Conservation (phyloP, 164 flowering plant genomes). For the Annona squamosa region DNA sequence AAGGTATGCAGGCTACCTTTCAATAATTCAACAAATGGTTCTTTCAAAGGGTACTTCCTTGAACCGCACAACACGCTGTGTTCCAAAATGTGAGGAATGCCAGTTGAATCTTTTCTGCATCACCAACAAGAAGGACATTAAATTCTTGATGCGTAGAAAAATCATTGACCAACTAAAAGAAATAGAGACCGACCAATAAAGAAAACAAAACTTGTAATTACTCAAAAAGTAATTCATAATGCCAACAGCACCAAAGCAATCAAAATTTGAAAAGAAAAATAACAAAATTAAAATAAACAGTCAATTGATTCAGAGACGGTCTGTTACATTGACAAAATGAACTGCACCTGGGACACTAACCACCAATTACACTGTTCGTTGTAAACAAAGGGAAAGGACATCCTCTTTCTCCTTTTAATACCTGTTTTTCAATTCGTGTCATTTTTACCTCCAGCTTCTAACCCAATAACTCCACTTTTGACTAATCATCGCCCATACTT, state of each 20-base stretch:
- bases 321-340: too few species aligned
- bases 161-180: neutral
- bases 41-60: constrained; percentile 94
- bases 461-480: too few species aligned
- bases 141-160: neutral
- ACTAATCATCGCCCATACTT: too few species aligned
- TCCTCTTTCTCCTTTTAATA: too few species aligned
- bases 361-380: too few species aligned
- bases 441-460: too few species aligned
- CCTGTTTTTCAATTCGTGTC: too few species aligned
- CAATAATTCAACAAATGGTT: constrained; percentile 92
- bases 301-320: too few species aligned
- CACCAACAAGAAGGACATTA: neutral
- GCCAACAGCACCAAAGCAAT: neutral
- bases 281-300: too few species aligned
- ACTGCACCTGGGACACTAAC: too few species aligned
- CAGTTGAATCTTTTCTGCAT: constrained; percentile 92
- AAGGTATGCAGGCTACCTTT: constrained; percentile 94
- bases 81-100: constrained; percentile 96
- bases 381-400: too few species aligned
- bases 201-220: neutral
- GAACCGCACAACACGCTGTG: constrained; percentile 98
- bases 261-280: too few species aligned
- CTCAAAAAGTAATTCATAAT: neutral
- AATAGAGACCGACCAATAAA: neutral